Base-by-base conservation (phyloP, 1,139 yeast genomes). In the Nakaseomyces uthaithaninus region DNA sequence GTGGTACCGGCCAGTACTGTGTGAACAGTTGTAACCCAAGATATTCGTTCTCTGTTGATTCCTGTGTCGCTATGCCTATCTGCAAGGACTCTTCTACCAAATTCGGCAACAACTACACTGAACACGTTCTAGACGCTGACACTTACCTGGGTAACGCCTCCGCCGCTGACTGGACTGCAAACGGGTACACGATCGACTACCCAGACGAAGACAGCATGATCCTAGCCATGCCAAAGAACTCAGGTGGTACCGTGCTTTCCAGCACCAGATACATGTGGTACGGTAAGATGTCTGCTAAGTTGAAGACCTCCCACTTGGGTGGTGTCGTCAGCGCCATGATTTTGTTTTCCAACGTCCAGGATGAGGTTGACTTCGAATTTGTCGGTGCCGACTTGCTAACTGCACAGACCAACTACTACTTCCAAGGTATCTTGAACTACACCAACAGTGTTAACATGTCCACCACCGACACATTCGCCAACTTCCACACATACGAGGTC, bases 301-400 rank as follows among this genome's bases (percentile, higher is more conserved):
- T 86, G 52, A 84, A 81, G 63, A 69, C 93, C 1, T 81, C 95
- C 1, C 84, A 76, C 55, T 76, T 75, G 40, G 68, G 64, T 24
- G 96, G 96, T 67, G 95, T 87, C 38, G 75, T 87, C 46, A 73
- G 93, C 15, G 91, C 95, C n/a, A 77, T 80, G 54, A 85, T 87
- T 60, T 64, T 85, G 45, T 83, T 77, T 66, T 83, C 94, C 2
- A 86, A 84, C 54, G 86, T 83, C 33, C 79, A 81, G 64, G 96
- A 87, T 67, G 96, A 89, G 70, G 74, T 87, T 54, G 96, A 87
- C 73, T 80, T 66, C 56, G 96, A 87, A 66, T 80, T 77, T 53
- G 79, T 86, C 44, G 97, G 97, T 46, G 72, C 73, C 52, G 74
- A 82, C 56, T 66, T 82, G 53, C 69, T 69, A 14, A 60, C 65